Base-by-base conservation (phyloP, 1,284 basidiomycete genomes). In the Sanghuangporus sanghuang region DNA sequence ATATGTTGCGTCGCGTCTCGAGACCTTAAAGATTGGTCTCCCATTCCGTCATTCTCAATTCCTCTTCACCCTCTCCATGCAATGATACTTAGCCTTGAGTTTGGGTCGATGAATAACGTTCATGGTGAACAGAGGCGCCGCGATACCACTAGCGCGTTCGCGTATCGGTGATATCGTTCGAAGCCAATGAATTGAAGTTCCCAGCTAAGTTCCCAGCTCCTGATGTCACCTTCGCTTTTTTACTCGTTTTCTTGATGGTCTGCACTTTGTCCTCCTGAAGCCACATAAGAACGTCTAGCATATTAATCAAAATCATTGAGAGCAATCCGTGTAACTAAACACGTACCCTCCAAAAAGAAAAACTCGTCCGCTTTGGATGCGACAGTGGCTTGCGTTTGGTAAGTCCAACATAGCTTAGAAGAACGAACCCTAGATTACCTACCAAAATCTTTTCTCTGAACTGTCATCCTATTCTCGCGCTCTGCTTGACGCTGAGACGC, bases 371-470 rank as follows among this genome's bases (percentile, higher is more conserved):
- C 84, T 68, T 81, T 83, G 64, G 86, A 79, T 27, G 85, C 83
- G 16, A 85, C 82, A 12, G 78, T 77, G 5, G 83, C 90, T 91
- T 57, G 2, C 42, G 6, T 50, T 16, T 36, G 7, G 8, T 46
- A 7, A 46, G 16, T 46, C 2, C 16, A 11, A 9, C 21, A 14
- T 9, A 52, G 14, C 35, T 7, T 36, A 16, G 8, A 38, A 6
- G 11, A 21, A 53, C 40, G 36, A 42, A 50, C 56, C 57, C 60
- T 59, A 21, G 21, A 46, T 44, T 27, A 73, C 79, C 62, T 68
- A 90, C 90, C 86, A 42, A 92, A 74, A 70, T 93, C 90, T 68
- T 81, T 83, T 65, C 85, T 81, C 69, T 90, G 87, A 6, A 92
- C 80, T 0, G 84, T 90, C 11, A 82, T 71, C 64, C 91, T 76